phyloP scores from a whole-genome alignment of 2,329 filamentous ascomycete species.

The Phyllosticta citrichinensis region DNA sequence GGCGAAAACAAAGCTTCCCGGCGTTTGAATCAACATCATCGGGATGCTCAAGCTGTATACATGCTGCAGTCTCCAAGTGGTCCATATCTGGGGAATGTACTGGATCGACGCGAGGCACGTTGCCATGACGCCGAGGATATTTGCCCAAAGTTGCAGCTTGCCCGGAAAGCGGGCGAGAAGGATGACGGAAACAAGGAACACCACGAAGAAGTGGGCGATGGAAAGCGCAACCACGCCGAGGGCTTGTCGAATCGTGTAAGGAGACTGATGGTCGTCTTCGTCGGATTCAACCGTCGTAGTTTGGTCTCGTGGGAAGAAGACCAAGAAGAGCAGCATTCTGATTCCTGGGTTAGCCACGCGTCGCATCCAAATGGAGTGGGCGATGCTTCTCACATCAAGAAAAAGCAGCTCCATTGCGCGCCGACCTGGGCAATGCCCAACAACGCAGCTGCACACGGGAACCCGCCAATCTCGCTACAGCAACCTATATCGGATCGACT shows the following conservation, averaged over 20 bases:
- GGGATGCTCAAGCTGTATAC: conserved; percentile 87
- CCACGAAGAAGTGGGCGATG: conserved; percentile 63
- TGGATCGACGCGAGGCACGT: conserved; percentile 74
- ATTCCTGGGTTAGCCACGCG: background rate
- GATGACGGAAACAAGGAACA: conserved; percentile 55
- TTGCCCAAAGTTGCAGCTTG: conserved; percentile 69
- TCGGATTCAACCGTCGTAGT: conserved; percentile 8
- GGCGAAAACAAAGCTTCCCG: conserved; percentile 83
- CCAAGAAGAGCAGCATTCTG: conserved; percentile 84
- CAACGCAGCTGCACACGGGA: conserved; percentile 76
- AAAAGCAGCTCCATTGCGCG: conserved; percentile 85
- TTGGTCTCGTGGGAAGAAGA: conserved; percentile 62
- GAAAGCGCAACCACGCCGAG: conserved; percentile 63
- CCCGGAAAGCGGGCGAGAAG: conserved; percentile 55
- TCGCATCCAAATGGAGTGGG: background rate
- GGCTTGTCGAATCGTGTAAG: conserved; percentile 62
- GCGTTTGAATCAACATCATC: conserved; percentile 98
- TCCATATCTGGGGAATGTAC: conserved; percentile 92
- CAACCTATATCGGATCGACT: conserved; percentile 77
- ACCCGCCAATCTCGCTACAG: conserved; percentile 68
- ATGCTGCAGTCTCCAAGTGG: conserved; percentile 74
- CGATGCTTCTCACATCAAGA: conserved; percentile 57
- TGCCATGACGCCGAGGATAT: conserved; percentile 70
- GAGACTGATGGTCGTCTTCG: conserved; percentile 25
- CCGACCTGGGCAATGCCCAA: conserved; percentile 87